A percentile compares a stretch with the other conserved stretches of the same genome.
Conservation (phyloP, 306 rosid species). For the Cyclanthera cordifolia region DNA sequence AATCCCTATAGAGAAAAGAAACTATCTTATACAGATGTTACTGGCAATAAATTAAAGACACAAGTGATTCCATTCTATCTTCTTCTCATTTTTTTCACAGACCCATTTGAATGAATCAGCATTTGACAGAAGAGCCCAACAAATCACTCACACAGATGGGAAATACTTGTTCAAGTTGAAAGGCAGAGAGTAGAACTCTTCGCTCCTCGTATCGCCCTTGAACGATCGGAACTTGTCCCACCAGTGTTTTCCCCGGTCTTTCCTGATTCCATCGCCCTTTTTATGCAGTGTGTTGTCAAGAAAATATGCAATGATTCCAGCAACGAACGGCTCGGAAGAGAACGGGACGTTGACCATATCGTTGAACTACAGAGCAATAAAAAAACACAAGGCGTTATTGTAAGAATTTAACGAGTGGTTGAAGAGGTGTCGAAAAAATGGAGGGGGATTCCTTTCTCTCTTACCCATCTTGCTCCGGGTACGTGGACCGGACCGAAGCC, state of each 20-base stretch:
- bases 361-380: slow-evolving; percentile 54
- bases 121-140: neutral
- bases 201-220: slow-evolving; percentile 71
- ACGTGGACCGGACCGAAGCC: slow-evolving; percentile 94
- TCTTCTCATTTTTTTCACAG: slow-evolving; percentile 6
- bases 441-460: slow-evolving; percentile 25
- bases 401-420: neutral
- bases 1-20: slow-evolving; percentile 5
- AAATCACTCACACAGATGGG: slow-evolving; percentile 51
- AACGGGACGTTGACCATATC: slow-evolving; percentile 88
- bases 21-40: slow-evolving; percentile 13
- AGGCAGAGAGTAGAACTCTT: slow-evolving; percentile 88
- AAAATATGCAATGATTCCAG: slow-evolving; percentile 72
- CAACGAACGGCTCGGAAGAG: slow-evolving; percentile 85
- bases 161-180: slow-evolving; percentile 90
- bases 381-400: neutral
- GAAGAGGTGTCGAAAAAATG: neutral
- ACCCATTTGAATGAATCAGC: neutral
- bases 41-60: slow-evolving; percentile 2
- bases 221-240: slow-evolving; percentile 85
- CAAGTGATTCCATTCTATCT: slow-evolving; percentile 2
- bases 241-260: slow-evolving; percentile 96
- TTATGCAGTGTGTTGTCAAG: slow-evolving; percentile 74
- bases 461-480: slow-evolving; percentile 86
- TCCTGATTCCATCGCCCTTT: slow-evolving; percentile 42